Conservation (phyloP, 768 basidiomycete genomes). For the Asterophora lycoperdoides region DNA sequence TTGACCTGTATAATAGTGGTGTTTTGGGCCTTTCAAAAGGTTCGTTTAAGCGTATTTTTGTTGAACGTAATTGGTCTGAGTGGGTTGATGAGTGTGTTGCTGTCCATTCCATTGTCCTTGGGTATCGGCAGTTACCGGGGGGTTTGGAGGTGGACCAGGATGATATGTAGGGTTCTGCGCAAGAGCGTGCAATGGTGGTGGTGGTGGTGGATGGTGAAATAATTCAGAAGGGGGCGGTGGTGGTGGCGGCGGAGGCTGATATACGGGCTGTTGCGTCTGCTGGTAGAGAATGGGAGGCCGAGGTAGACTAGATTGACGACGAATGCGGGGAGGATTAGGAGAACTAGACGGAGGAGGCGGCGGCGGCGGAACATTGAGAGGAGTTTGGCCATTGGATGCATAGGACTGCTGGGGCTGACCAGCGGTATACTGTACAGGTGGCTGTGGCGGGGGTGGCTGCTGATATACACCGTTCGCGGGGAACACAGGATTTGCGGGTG, state of each 20-base stretch:
- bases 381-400: constrained; percentile 7
- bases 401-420: constrained; percentile 20
- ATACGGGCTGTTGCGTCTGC: constrained; percentile 23
- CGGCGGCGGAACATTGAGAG: constrained; percentile 25
- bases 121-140: constrained; percentile 29
- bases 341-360: constrained; percentile 31
- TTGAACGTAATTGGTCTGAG: constrained; percentile 26
- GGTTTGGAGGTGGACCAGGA: constrained; percentile 38
- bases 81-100: constrained; percentile 3
- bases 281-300: constrained; percentile 44
- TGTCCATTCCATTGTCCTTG: constrained; percentile 34
- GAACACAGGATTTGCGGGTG: constrained; percentile 21
- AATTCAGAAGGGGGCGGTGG: constrained; percentile 30
- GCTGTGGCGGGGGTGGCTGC: constrained; percentile 34
- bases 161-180: constrained; percentile 25
- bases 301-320: constrained; percentile 49
- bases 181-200: constrained; percentile 11
- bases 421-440: constrained; percentile 21
- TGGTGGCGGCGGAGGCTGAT: constrained; percentile 33
- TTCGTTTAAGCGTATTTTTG: constrained; percentile 20
- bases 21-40: not conserved
- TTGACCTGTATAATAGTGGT: not conserved
- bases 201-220: constrained; percentile 27
- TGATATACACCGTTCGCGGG: constrained; percentile 25
- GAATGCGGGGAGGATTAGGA: constrained; percentile 20